Base-by-base conservation (phyloP, 1,139 yeast genomes). In the Pichia norvegensis region DNA sequence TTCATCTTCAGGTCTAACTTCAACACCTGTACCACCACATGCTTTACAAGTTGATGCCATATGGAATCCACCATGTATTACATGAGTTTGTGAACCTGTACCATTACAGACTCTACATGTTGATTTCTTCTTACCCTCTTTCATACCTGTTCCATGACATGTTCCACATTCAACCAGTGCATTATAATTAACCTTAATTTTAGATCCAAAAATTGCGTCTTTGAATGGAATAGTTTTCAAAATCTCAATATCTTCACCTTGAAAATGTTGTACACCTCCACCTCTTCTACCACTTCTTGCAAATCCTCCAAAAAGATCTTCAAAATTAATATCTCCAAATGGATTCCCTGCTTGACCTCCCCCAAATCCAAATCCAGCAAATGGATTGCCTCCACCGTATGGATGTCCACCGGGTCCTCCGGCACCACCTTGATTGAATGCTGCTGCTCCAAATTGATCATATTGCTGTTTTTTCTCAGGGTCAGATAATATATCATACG, bases 31-130 rank as follows among this genome's bases (percentile, higher is more conserved):
- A 39, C 99, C 99, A 43, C 75, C 80, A 73, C 99, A 92, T 1
- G 81, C 70, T 45, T 75, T 74, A 73, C 99, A 92, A 14, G 97
- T 87, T 4, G 95, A 81, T 2, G 95, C 81, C 96, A 94, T 88
- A 59, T 90, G 97, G 77, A 92, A 94, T 0, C 97, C 97, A 10
- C 95, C 97, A 56, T 81, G 82, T 63, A 88, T 75, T 47, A 79
- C 71, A 59, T 90, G 97, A 21, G 90, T 85, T 22, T 85, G 79
- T 41, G 90, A 84, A 9, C 99, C 99, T 0, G 95, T 77, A 48
- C 99, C 99, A 48, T 88, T 90, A 70, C 99, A 92, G 3, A 86
- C 69, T 2, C 79, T 70, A 72, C 98, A 92, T 0, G 95, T 85
- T 19, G 79, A 69, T 63, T 86, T 85, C 63, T 78, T 74, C 52